These are phyloP conservation scores for Fusarium tanahbumbuense DNA, from an alignment of 2,329 filamentous ascomycete species.

Conservation along the genomic window DNA sequence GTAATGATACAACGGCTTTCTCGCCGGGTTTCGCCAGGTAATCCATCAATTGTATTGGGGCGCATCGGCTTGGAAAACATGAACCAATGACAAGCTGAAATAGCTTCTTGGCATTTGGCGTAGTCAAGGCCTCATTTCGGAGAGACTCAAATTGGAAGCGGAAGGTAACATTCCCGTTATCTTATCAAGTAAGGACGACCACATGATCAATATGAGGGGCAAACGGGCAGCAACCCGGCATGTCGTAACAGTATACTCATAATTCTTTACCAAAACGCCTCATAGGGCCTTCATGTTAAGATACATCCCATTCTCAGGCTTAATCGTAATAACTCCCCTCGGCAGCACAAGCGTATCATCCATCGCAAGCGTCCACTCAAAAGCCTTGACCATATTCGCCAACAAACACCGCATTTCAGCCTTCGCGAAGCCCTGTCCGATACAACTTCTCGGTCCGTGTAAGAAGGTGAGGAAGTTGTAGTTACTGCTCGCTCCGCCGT, in stretches of 20 bases:
- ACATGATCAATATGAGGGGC: not conserved
- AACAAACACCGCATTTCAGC: constrained; percentile 80
- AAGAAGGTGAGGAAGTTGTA: constrained; percentile 82
- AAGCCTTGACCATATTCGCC: constrained; percentile 73
- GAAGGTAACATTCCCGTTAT: not conserved
- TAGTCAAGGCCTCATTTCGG: not conserved
- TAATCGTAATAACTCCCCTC: constrained; percentile 72
- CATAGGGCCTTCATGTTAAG: constrained; percentile 55
- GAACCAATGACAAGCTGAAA: not conserved
- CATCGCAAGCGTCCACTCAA: constrained; percentile 67
- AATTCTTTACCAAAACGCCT: not conserved
- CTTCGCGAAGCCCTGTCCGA: constrained; percentile 79
- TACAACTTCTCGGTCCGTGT: constrained; percentile 85
- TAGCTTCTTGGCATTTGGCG: not conserved
- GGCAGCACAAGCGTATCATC: constrained; percentile 70
- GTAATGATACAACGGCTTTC: not conserved
- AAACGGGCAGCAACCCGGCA: not conserved
- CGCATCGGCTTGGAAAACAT: not conserved
- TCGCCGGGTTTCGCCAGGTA: not conserved
- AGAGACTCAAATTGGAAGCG: not conserved
- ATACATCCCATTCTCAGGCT: constrained; percentile 73
- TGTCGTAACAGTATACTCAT: not conserved
- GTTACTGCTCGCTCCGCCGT: constrained; percentile 75
- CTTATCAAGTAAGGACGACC: not conserved
- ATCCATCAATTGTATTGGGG: not conserved